Evolutionary conservation across 78 protist genomes (phyloP), one percentile per base, ranked within the genome.

Genomic region (Dictyostelium intermedium): DNA sequence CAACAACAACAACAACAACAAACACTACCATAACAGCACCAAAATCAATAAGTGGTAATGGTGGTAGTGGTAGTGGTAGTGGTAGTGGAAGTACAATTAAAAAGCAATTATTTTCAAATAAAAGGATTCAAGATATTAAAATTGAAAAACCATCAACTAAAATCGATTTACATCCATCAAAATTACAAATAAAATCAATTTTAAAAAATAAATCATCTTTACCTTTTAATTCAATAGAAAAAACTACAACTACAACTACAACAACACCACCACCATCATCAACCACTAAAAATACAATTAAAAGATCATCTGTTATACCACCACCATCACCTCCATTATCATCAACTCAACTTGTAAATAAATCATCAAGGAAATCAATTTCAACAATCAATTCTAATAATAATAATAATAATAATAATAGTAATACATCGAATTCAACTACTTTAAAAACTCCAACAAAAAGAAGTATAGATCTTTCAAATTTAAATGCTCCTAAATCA

Each of bases 71-170:
- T n/a, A n/a, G n/a, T n/a, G n/a, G n/a, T n/a, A n/a, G n/a, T n/a
- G n/a, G n/a, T n/a, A n/a, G n/a, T n/a, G n/a, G 66, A 20, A 56
- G 6, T 20, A 72, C 18, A 34, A 72, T 18, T 34, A 32, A 8
- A 72, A 27, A 34, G 34, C 79, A 72, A 72, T 72, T 72, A 16
- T 72, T 72, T 56, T 32, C 61, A 35, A 84, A 84, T 45, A 84
- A 84, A 30, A 69, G 91, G 39, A 72, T 84, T 25, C 27, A 84
- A 34, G 82, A 84, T 73, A 84, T 84, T 35, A 84, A 84, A 43
- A 9, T 41, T 13, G 45, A 23, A 18, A 78, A 84, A 32, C 74
- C 83, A 45, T 10, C 37, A 16, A 32, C 37, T 20, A 56, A n/a
- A 53, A 5, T 39, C 5, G 61, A 47, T 45, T 23, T 84, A 3